Conservation (phyloP, 2,329 filamentous ascomycete genomes). For the Neopestalotiopsis clavispora region DNA sequence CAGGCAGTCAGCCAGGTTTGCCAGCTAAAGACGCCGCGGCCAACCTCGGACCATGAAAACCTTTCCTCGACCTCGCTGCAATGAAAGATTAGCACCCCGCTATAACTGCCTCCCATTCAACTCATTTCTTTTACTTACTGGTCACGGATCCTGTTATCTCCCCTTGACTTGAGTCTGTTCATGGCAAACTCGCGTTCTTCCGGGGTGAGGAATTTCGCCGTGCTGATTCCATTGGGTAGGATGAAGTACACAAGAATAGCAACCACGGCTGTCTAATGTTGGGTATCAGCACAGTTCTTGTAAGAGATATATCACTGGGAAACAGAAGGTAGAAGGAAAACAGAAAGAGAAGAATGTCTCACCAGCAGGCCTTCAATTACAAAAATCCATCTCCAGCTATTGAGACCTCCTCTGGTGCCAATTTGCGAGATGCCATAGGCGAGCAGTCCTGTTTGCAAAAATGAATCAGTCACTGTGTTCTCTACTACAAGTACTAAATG, state of each 20-base stretch:
- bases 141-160: not conserved
- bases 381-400: constrained; percentile 67
- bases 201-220: constrained; percentile 56
- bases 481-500: not conserved
- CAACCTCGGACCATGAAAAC: constrained; percentile 67
- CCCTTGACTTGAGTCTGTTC: constrained; percentile 44
- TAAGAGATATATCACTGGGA: no score
- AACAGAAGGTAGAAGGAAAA: not conserved
- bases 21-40: constrained; percentile 61
- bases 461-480: not conserved
- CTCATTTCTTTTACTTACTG: not conserved
- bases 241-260: constrained; percentile 56
- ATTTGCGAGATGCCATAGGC: constrained; percentile 67
- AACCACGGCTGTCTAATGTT: constrained; percentile 55
- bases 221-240: constrained; percentile 60
- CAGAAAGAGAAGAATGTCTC: constrained; percentile 22
- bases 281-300: no score
- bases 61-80: constrained; percentile 44
- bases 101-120: no score
- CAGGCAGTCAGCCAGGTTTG: constrained; percentile 68
- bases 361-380: constrained; percentile 62
- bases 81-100: not conserved
- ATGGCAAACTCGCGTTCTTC: constrained; percentile 57
- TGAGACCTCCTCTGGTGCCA: constrained; percentile 55
- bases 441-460: constrained; percentile 47